Conservation (phyloP, 1,139 yeast genomes). For the Sugiyamaella grinbergsii region DNA sequence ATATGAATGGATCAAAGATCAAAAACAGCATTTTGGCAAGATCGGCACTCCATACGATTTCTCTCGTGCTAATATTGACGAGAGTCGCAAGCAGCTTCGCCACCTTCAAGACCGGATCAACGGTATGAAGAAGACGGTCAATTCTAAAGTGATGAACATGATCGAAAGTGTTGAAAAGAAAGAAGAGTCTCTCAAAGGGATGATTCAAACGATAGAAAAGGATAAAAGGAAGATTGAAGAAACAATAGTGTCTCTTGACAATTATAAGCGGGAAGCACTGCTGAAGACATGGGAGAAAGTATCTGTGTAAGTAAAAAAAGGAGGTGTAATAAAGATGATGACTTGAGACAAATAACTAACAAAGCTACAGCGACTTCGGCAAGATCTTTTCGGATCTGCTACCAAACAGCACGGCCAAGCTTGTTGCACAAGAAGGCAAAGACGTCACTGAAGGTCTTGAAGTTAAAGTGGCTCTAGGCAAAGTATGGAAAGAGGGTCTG, state of each 20-base stretch:
- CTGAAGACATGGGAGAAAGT: constrained; percentile 86
- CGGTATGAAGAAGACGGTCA: constrained; percentile 79
- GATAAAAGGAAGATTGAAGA: constrained; percentile 90
- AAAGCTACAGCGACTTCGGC: constrained; percentile 66
- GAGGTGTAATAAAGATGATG: not conserved
- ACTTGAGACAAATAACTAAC: not conserved
- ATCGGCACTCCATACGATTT: constrained; percentile 43
- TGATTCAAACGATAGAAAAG: constrained; percentile 85
- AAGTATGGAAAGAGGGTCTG: constrained; percentile 93
- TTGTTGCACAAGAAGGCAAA: constrained; percentile 75
- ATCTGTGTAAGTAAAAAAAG: constrained; percentile 27
- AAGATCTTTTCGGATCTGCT: constrained; percentile 82
- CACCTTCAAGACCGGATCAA: constrained; percentile 63
- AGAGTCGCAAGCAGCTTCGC: constrained; percentile 59
- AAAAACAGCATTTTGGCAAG: constrained; percentile 50
- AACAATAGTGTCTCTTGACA: constrained; percentile 82
- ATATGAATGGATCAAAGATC: constrained; percentile 75
- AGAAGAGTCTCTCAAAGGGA: constrained; percentile 71
- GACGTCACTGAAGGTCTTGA: constrained; percentile 91
- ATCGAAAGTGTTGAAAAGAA: constrained; percentile 92
- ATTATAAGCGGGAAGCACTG: constrained; percentile 81
- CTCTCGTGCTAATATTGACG: constrained; percentile 61
- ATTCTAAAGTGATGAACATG: constrained; percentile 88
- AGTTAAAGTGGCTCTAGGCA: constrained; percentile 87
- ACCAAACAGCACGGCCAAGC: constrained; percentile 88